Evolutionary conservation across 768 basidiomycete species (phyloP).

Genomic region (Pleurotus eryngii): DNA sequence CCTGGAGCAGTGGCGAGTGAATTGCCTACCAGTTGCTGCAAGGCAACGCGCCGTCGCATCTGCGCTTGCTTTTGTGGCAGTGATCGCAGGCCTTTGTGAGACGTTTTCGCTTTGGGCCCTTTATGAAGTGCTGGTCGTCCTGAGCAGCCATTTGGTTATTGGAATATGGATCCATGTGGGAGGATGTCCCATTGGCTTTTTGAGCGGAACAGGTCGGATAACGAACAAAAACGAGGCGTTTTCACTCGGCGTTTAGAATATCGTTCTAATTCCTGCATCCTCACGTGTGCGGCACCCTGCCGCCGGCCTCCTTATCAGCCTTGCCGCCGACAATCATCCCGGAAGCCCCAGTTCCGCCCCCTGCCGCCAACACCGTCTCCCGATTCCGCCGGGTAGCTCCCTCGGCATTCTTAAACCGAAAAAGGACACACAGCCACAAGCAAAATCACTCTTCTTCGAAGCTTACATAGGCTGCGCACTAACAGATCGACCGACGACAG

Average conservation of each 20-base stretch:
- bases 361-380: neutral
- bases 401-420: neutral
- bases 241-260: conserved; percentile 10
- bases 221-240: conserved; percentile 9
- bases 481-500: neutral
- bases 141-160: conserved; percentile 14
- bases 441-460: neutral
- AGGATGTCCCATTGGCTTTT: conserved; percentile 5
- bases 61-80: conserved; percentile 82
- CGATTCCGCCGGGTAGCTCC: neutral
- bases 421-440: neutral
- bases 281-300: conserved; percentile 9
- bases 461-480: neutral
- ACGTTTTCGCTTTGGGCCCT: conserved; percentile 52
- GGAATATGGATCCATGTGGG: neutral
- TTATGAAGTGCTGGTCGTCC: conserved; percentile 34
- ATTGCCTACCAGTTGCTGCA: conserved; percentile 73
- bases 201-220: conserved; percentile 8
- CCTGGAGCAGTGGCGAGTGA: no score
- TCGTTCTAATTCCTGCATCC: neutral
- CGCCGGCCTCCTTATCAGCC: conserved; percentile 8
- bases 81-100: conserved; percentile 73
- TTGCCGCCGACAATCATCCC: conserved; percentile 8
- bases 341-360: neutral
- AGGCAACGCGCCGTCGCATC: conserved; percentile 77